Conservation (phyloP, 2,329 filamentous ascomycete genomes). For the Nakataea oryzae region DNA sequence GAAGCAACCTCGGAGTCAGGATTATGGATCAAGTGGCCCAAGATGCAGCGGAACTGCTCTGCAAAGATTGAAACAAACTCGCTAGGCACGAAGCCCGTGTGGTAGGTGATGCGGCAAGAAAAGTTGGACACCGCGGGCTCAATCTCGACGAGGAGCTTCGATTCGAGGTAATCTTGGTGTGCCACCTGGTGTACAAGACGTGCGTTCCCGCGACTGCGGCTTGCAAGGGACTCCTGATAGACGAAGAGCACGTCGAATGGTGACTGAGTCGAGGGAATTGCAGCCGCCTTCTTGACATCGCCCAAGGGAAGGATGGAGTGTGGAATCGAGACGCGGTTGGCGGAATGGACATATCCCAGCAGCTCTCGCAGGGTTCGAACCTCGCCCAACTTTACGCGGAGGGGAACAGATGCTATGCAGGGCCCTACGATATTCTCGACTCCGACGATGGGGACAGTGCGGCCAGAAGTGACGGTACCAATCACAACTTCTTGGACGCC, state of each 20-base stretch:
- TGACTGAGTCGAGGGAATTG: slow-evolving; percentile 38
- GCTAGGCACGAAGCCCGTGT: slow-evolving; percentile 35
- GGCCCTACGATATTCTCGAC: slow-evolving; percentile 72
- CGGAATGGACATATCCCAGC: slow-evolving; percentile 49
- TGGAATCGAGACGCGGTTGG: slow-evolving; percentile 55
- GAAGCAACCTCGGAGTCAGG: slow-evolving; percentile 13
- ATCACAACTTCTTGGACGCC: slow-evolving; percentile 59
- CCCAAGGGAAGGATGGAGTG: slow-evolving; percentile 54
- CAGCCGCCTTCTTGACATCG: slow-evolving; percentile 56
- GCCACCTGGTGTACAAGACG: slow-evolving; percentile 38
- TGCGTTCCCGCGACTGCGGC: slow-evolving; percentile 6
- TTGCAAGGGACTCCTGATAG: slow-evolving; percentile 64
- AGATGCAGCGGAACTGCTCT: slow-evolving; percentile 43
- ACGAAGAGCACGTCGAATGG: slow-evolving; percentile 74
- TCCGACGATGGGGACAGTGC: slow-evolving; percentile 58
- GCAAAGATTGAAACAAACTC: slow-evolving; percentile 46
- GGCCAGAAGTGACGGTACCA: slow-evolving; percentile 73
- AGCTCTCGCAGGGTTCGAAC: slow-evolving; percentile 47
- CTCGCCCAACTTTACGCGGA: slow-evolving; percentile 50
- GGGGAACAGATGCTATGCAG: slow-evolving; percentile 65
- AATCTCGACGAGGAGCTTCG: slow-evolving; percentile 64
- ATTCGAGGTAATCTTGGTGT: slow-evolving; percentile 65
- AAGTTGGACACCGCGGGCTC: slow-evolving; percentile 45
- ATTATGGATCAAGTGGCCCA: slow-evolving; percentile 24
- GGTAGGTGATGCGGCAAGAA: slow-evolving; percentile 35